Evolutionary conservation across 2,329 filamentous ascomycete species (phyloP), one percentile per base, ranked within the genome.

Genomic region (Thelonectria olida): DNA sequence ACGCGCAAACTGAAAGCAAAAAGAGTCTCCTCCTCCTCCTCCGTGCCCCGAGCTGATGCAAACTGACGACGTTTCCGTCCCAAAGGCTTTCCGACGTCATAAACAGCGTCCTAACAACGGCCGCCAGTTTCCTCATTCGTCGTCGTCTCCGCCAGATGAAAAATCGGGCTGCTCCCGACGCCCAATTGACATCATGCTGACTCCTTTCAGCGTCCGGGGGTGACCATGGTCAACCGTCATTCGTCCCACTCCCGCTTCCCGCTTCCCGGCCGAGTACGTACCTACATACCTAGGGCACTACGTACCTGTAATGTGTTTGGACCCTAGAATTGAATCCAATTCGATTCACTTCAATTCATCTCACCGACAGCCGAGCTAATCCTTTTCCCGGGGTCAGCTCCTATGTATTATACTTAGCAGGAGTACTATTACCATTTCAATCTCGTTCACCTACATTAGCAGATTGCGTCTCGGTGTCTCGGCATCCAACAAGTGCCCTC

Each of bases 121-220:
- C 45, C 47, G 55, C 54, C 45, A 56, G 54, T 55, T 63, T 66
- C 53, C 65, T 66, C 62, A 67, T 64, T 71, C 66, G 65, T 57
- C 54, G 22, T 55, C 54, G 45, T 49, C 38, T 34, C 39, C 52
- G 59, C 64, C 66, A 66, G 67, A 61, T 44, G 15, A 53, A 44
- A 42, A 54, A 25, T 53, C 34, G 48, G 61, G 66, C 53, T 62
- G 61, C 61, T 39, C 61, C 63, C 62, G 47, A 61, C 62, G 48
- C 61, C n/a, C 58, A 57, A 59, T 67, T 71, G 67, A 70, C 62
- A 68, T 71, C 68, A 71, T 65, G 61, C 58, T 68, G 65, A 61
- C 61, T 66, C 51, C 23, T 27, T 19, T 34, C 38, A 49, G 47
- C 54, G 49, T 38, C 48, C 57, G 54, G 51, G 42, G 49, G 31